Percentiles rank a stretch among this genome's conserved stretches.
Evolutionary conservation across 2,329 filamentous ascomycete genomes (phyloP).

Genomic region (Sclerotinia borealis): DNA sequence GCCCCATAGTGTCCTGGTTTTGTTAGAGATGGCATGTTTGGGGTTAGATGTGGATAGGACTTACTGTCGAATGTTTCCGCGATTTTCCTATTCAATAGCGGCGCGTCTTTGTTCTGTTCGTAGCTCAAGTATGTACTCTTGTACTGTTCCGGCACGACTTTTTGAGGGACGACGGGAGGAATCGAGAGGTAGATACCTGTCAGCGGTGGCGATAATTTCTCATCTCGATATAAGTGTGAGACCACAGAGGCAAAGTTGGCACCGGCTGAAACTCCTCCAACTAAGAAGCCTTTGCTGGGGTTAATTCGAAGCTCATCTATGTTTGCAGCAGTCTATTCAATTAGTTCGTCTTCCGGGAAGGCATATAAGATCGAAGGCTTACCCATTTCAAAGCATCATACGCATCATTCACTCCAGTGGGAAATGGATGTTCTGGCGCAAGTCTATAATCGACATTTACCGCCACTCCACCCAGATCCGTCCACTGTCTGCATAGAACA

Average conservation of each 20-base stretch:
- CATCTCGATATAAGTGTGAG: slow-evolving; percentile 37
- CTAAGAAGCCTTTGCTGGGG: slow-evolving; percentile 40
- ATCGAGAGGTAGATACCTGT: slow-evolving; percentile 43
- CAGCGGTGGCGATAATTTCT: slow-evolving; percentile 37
- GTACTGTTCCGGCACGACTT: slow-evolving; percentile 33
- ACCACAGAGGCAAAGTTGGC: slow-evolving; percentile 37
- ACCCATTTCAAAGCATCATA: slow-evolving; percentile 43
- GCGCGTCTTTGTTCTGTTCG: slow-evolving; percentile 38
- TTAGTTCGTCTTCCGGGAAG: neutral
- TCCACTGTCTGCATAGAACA: slow-evolving; percentile 32
- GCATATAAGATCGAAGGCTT: neutral
- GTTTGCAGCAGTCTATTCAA: neutral
- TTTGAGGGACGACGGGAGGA: slow-evolving; percentile 21
- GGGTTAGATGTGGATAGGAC: neutral
- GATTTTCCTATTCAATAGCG: slow-evolving; percentile 30
- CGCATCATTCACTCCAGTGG: slow-evolving; percentile 38
- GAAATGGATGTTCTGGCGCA: slow-evolving; percentile 43
- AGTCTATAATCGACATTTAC: slow-evolving; percentile 41
- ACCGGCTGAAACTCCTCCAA: slow-evolving; percentile 44
- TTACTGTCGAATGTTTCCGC: slow-evolving; percentile 28
- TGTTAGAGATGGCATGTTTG: neutral
- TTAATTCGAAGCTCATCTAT: slow-evolving; percentile 34
- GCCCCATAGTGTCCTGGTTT: neutral
- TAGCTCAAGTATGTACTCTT: slow-evolving; percentile 35
- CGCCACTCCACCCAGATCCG: slow-evolving; percentile 35